These are phyloP conservation scores for Pichia sp. DNA, from an alignment of 1,139 yeast genomes.

Conservation along the genomic window DNA sequence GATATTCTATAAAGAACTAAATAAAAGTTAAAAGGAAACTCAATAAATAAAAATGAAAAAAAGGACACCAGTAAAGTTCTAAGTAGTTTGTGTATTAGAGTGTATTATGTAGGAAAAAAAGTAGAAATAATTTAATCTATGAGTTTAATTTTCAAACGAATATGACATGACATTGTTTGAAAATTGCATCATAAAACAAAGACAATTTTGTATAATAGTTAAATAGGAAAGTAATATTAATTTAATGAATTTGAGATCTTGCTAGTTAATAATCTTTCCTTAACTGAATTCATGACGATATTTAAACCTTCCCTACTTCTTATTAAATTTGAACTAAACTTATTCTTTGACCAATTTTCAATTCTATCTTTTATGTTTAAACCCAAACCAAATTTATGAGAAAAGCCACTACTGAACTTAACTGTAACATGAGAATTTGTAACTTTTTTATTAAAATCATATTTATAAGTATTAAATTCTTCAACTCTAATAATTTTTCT, in stretches of 20 bases:
- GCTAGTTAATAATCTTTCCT: conserved; percentile 17
- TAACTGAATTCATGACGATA: conserved; percentile 60
- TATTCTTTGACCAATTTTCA: conserved; percentile 74
- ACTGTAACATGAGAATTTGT: conserved; percentile 48
- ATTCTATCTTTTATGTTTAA: conserved; percentile 63
- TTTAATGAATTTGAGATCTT: not conserved
- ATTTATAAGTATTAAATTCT: conserved; percentile 57
- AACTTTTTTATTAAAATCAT: conserved; percentile 24
- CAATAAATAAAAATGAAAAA: not conserved
- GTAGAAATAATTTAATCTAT: too few relatives aligned
- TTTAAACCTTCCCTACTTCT: conserved; percentile 70
- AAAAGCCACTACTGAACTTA: conserved; percentile 66
- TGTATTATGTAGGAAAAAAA: not conserved
- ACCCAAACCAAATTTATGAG: conserved; percentile 27
- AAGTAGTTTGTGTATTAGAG: not conserved
- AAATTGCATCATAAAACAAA: too few relatives aligned
- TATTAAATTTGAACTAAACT: conserved; percentile 61
- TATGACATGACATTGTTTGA: too few relatives aligned
- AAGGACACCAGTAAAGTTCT: not conserved
- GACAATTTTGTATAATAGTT: too few relatives aligned
- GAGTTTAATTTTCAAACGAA: too few relatives aligned
- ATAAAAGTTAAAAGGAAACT: not conserved
- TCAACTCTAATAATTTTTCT: conserved; percentile 72
- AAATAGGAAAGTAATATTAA: too few relatives aligned
- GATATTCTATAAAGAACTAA: not conserved